Conservation (phyloP, 2,329 filamentous ascomycete species). For the Neophaeococcomyces mojaviensis region DNA sequence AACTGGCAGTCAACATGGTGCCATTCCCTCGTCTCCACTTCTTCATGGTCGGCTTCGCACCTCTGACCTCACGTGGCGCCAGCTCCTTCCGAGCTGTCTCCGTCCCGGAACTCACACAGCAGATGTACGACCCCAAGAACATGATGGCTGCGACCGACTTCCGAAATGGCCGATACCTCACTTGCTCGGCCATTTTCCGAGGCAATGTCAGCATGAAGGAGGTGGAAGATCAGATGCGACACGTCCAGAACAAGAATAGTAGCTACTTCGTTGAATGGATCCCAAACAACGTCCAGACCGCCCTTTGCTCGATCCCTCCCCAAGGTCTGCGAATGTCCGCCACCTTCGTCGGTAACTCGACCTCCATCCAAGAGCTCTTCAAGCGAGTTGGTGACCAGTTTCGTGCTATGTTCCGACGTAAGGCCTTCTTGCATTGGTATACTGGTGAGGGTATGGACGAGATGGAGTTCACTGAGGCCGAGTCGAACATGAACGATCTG, state of each 20-base stretch:
- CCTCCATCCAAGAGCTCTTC: conserved; percentile 99
- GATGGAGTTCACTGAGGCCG: conserved; percentile 99
- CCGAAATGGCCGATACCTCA: conserved; percentile 98
- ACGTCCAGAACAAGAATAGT: conserved; percentile 99
- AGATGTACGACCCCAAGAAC: conserved; percentile 99
- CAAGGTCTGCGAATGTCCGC: conserved; percentile 98
- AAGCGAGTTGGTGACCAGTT: conserved; percentile 99
- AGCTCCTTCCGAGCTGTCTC: conserved; percentile 95
- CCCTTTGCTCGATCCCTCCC: conserved; percentile 96
- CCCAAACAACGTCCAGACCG: conserved; percentile 99
- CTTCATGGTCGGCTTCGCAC: conserved; percentile 99
- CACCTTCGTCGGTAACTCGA: conserved; percentile 98
- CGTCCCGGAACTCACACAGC: conserved; percentile 97
- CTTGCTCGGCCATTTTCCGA: conserved; percentile 99
- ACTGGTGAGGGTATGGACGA: conserved; percentile 99
- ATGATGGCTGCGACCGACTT: conserved; percentile 99
- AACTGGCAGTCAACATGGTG: conserved; percentile 99
- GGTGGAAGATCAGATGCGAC: conserved; percentile 99
- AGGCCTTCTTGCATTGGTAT: conserved; percentile 99
- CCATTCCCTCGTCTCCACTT: conserved; percentile 99
- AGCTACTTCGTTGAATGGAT: conserved; percentile 99
- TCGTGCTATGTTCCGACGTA: conserved; percentile 99
- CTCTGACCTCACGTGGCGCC: conserved; percentile 85
- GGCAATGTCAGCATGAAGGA: conserved; percentile 99
- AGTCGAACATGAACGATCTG: conserved; percentile 99